These are phyloP conservation scores for Pythium brachiatum DNA, from an alignment of 352 stramenopile species.

Conservation along the genomic window DNA sequence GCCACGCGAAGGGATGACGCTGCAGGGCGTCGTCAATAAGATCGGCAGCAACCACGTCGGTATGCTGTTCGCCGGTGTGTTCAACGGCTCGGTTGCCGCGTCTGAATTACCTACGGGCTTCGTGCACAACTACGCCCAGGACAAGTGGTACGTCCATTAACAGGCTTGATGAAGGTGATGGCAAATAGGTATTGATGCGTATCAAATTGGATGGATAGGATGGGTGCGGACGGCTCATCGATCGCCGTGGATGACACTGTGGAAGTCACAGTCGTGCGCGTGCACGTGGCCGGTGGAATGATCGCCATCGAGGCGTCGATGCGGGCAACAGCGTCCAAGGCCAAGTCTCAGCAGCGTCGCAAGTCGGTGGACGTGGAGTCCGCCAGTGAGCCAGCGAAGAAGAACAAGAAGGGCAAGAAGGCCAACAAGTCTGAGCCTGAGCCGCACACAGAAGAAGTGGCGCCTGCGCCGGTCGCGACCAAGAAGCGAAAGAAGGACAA, in stretches of 20 bases:
- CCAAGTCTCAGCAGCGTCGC: constrained; percentile 22
- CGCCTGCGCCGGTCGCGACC: constrained; percentile 6
- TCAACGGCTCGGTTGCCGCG: constrained; percentile 79
- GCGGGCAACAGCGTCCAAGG: constrained; percentile 31
- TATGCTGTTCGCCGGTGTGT: constrained; percentile 79
- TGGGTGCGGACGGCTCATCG: constrained; percentile 47
- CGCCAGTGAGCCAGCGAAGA: constrained; percentile 14
- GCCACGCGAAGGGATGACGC: constrained; percentile 57
- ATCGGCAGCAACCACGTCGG: constrained; percentile 85
- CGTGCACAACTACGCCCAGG: constrained; percentile 77
- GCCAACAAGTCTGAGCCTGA: constrained; percentile 13
- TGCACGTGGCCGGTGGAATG: constrained; percentile 74
- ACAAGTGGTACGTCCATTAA: constrained; percentile 75
- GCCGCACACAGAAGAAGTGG: constrained; percentile 14
- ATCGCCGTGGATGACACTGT: constrained; percentile 69
- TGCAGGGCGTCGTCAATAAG: constrained; percentile 75
- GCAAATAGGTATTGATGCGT: not conserved
- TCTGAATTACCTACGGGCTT: constrained; percentile 71
- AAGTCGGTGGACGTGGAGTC: constrained; percentile 15
- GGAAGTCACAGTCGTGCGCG: constrained; percentile 59
- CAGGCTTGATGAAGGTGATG: too few relatives aligned
- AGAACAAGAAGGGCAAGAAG: constrained; percentile 29
- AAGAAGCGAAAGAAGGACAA: constrained; percentile 41
- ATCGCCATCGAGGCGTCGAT: constrained; percentile 81
- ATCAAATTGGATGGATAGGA: constrained; percentile 27